Conservation (phyloP, 2,329 filamentous ascomycete species). For the Aspergillus japonicus region DNA sequence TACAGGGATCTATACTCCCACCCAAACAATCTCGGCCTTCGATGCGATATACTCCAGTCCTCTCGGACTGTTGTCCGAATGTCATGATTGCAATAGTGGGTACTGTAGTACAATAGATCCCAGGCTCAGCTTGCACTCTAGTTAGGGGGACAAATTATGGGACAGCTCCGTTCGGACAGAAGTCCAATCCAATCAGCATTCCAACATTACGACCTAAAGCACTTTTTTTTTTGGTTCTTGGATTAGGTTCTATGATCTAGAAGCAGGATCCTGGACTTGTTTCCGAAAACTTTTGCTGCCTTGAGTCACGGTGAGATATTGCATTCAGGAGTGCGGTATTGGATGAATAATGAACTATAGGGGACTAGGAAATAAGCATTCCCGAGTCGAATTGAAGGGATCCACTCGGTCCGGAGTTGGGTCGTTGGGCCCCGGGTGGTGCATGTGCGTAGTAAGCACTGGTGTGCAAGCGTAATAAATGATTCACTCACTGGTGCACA, state of each 20-base stretch:
- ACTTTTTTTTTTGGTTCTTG: background rate
- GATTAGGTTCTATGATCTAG: background rate
- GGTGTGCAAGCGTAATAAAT: too few relatives aligned
- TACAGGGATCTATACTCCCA: background rate
- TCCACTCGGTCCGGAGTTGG: background rate
- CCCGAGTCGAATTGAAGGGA: background rate
- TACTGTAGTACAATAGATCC: background rate
- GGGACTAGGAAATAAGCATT: background rate
- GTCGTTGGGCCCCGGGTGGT: background rate
- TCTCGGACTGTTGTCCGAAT: background rate
- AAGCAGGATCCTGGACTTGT: too few relatives aligned
- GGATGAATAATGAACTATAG: background rate
- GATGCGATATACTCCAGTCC: background rate
- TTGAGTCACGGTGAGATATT: background rate
- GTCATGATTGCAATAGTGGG: background rate
- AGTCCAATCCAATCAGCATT: background rate
- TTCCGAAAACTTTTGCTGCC: background rate
- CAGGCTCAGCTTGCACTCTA: too few relatives aligned
- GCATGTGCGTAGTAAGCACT: background rate
- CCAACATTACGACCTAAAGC: background rate
- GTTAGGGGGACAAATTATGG: too few relatives aligned
- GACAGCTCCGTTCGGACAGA: too few relatives aligned
- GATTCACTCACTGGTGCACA: too few relatives aligned
- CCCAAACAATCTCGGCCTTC: background rate
- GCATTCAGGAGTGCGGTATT: background rate